Evolutionary conservation across 768 basidiomycete genomes (phyloP).

Genomic region (Cantharellus cinnabarinus): DNA sequence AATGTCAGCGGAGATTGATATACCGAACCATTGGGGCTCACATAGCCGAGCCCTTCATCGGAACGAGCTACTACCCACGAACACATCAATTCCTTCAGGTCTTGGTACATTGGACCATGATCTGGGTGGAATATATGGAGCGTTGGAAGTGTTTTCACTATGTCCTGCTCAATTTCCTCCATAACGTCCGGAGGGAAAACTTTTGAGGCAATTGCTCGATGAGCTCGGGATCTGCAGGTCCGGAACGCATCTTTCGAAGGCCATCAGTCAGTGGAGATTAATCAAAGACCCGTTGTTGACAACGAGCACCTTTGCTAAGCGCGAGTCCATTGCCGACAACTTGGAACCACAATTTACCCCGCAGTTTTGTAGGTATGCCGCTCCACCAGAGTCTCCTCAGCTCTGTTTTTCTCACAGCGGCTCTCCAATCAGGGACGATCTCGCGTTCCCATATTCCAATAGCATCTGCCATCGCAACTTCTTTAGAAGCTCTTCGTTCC

Average conservation of each 20-base stretch:
- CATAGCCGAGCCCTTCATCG: conserved; percentile 66
- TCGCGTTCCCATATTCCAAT: conserved; percentile 56
- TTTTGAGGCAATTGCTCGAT: conserved; percentile 41
- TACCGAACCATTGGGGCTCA: conserved; percentile 7
- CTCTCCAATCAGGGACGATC: conserved; percentile 58
- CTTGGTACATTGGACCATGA: conserved; percentile 59
- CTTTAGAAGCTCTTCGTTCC: conserved; percentile 41
- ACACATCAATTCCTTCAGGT: conserved; percentile 63
- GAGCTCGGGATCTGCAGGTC: conserved; percentile 51
- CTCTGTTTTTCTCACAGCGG: conserved; percentile 38
- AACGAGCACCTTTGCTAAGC: conserved; percentile 47
- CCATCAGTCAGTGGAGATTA: background rate
- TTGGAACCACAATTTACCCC: conserved; percentile 64
- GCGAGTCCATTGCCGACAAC: conserved; percentile 73
- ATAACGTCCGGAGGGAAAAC: conserved; percentile 46
- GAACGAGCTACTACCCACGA: conserved; percentile 78
- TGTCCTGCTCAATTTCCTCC: conserved; percentile 51
- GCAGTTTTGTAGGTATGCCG: conserved; percentile 65
- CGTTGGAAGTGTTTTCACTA: conserved; percentile 47
- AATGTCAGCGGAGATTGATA: background rate
- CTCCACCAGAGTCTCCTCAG: conserved; percentile 70
- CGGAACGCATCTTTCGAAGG: conserved; percentile 41
- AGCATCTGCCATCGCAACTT: conserved; percentile 47
- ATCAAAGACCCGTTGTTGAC: background rate
- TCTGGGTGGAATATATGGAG: conserved; percentile 63